Percentiles rank a stretch among this genome's conserved stretches.
Evolutionary conservation across 768 basidiomycete genomes (phyloP).

Genomic region (Tricholoma hemisulphureum): DNA sequence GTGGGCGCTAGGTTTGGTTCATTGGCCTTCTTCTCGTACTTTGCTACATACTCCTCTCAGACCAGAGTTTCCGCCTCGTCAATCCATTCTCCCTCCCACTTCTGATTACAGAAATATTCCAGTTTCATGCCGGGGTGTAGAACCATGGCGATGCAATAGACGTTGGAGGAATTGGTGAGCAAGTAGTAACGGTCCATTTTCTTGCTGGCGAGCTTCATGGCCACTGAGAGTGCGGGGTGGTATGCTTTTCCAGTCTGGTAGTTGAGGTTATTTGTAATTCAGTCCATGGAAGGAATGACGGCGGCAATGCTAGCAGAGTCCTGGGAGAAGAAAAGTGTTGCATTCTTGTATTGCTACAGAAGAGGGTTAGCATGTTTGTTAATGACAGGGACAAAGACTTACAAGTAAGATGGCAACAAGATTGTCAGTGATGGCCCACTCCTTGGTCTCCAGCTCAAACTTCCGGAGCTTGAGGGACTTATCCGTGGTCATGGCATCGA

Average conservation of each 20-base stretch:
- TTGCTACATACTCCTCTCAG: neutral
- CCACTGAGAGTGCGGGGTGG: too few species aligned
- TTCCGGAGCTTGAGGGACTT: slow-evolving; percentile 6
- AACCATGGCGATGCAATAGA: slow-evolving; percentile 31
- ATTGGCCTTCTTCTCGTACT: neutral
- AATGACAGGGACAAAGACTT: neutral
- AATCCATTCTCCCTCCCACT: too few species aligned
- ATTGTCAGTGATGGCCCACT: slow-evolving; percentile 23
- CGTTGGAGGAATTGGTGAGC: slow-evolving; percentile 21
- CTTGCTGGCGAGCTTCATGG: slow-evolving; percentile 18
- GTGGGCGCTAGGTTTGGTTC: neutral
- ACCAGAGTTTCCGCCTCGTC: neutral
- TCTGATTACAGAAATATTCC: slow-evolving; percentile 27
- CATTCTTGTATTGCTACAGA: slow-evolving; percentile 30
- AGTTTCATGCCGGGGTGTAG: slow-evolving; percentile 35
- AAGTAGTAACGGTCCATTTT: slow-evolving; percentile 27
- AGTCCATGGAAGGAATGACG: slow-evolving; percentile 8
- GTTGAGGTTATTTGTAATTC: neutral
- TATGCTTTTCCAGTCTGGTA: too few species aligned
- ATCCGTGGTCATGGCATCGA: slow-evolving; percentile 19
- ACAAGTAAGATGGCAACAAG: slow-evolving; percentile 24
- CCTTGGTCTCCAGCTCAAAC: slow-evolving; percentile 13
- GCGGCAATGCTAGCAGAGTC: too few species aligned
- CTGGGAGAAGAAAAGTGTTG: slow-evolving; percentile 29
- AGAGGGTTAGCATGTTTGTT: too few species aligned